Conservation (phyloP, 2,329 filamentous ascomycete genomes). For the Fusarium devonianum region DNA sequence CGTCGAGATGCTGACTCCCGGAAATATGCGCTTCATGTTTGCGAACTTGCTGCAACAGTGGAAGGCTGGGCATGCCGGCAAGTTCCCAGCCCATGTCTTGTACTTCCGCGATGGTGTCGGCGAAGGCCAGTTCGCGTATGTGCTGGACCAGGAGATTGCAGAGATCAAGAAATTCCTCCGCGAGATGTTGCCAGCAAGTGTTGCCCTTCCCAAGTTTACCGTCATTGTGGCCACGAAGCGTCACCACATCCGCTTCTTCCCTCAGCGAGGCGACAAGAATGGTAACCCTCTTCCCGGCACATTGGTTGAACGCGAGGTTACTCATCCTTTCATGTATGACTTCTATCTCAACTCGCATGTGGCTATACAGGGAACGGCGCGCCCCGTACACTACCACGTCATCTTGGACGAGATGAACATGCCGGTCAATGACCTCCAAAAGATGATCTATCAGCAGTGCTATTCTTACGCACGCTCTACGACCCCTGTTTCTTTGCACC, state of each 20-base stretch:
- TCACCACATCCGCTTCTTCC: slow-evolving; percentile 94
- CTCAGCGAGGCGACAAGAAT: slow-evolving; percentile 74
- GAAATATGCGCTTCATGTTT: slow-evolving; percentile 73
- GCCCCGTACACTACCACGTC: slow-evolving; percentile 91
- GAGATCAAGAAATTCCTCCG: slow-evolving; percentile 71
- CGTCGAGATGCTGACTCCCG: slow-evolving; percentile 76
- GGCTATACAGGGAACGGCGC: slow-evolving; percentile 92
- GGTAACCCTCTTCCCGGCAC: slow-evolving; percentile 86
- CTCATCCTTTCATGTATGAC: slow-evolving; percentile 88
- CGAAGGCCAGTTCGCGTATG: slow-evolving; percentile 82
- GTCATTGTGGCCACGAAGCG: slow-evolving; percentile 92
- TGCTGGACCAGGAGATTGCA: slow-evolving; percentile 78
- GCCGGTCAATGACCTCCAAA: slow-evolving; percentile 73
- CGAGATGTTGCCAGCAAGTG: slow-evolving; percentile 43
- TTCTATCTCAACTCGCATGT: slow-evolving; percentile 72
- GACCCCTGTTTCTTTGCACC: slow-evolving; percentile 87
- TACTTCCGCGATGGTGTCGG: slow-evolving; percentile 95
- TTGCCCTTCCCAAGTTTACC: slow-evolving; percentile 71
- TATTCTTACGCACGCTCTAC: slow-evolving; percentile 94
- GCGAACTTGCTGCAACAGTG: slow-evolving; percentile 70
- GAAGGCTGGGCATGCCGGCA: slow-evolving; percentile 58
- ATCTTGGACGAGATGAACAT: slow-evolving; percentile 81
- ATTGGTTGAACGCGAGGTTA: slow-evolving; percentile 87
- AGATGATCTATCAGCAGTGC: slow-evolving; percentile 92
- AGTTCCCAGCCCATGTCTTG: slow-evolving; percentile 74